Evolutionary conservation across 2,329 filamentous ascomycete species (phyloP).

Genomic region (Hypoxylon sp.): DNA sequence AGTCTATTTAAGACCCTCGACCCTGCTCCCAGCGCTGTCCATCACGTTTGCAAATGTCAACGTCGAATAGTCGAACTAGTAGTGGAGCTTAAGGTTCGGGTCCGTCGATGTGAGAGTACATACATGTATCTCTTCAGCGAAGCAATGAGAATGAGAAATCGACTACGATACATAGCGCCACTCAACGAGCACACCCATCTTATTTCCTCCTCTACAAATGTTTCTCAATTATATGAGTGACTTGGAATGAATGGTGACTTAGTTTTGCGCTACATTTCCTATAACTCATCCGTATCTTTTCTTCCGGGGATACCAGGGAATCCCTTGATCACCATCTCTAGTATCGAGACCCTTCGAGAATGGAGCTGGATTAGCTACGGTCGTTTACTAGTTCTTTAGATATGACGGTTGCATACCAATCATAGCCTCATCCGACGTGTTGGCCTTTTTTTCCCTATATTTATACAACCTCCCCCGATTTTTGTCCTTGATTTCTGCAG

Average conservation of each 20-base stretch:
- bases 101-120: slow-evolving; percentile 18
- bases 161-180: no score
- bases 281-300: slow-evolving; percentile 2
- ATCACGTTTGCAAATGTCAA: slow-evolving; percentile 1
- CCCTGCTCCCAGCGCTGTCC: slow-evolving; percentile 36
- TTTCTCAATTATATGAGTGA: no score
- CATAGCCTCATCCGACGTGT: slow-evolving; percentile 33
- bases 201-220: no score
- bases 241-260: neutral
- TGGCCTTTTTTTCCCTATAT: slow-evolving; percentile 19
- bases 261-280: neutral
- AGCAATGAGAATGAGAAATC: no score
- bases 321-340: slow-evolving; percentile 1
- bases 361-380: slow-evolving; percentile 22
- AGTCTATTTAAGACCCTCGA: slow-evolving; percentile 46
- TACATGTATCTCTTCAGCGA: neutral
- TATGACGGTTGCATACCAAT: slow-evolving; percentile 27
- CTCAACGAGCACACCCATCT: no score
- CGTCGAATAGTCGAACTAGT: slow-evolving; percentile 8
- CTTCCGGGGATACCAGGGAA: slow-evolving; percentile 9
- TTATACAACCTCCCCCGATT: slow-evolving; percentile 46
- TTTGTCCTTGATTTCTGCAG: slow-evolving; percentile 17
- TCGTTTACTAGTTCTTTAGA: slow-evolving; percentile 12
- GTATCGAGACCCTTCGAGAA: slow-evolving; percentile 13
- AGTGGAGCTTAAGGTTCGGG: slow-evolving; percentile 31